These are phyloP conservation scores for Sporothrix euskadiensis DNA, from an alignment of 2,329 filamentous ascomycete genomes.

Conservation along the genomic window DNA sequence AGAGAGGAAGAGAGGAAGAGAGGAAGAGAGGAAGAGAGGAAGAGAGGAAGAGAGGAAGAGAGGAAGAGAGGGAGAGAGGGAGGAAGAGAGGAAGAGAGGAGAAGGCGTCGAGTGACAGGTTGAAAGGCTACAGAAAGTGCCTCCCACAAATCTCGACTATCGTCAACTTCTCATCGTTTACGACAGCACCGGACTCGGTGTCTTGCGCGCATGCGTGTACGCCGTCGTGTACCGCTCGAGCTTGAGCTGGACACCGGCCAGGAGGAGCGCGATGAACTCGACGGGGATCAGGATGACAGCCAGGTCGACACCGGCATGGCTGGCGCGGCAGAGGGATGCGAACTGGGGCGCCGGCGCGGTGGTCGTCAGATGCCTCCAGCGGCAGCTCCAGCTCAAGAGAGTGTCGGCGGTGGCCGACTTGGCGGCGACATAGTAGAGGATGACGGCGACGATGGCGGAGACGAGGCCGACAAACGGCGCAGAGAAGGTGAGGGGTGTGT, in stretches of 20 bases:
- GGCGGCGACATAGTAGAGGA: constrained; percentile 60
- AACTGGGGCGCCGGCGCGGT: constrained; percentile 58
- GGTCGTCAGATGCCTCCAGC: constrained; percentile 53
- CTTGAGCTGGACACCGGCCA: constrained; percentile 49
- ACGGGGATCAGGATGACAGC: constrained; percentile 59
- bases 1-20: background rate
- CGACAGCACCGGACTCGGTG: constrained; percentile 36
- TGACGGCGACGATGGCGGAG: constrained; percentile 54
- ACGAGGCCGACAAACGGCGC: constrained; percentile 48
- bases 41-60: background rate
- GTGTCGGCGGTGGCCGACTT: constrained; percentile 54
- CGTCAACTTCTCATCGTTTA: constrained; percentile 18
- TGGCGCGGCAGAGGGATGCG: constrained; percentile 57
- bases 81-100: background rate
- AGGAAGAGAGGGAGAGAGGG: background rate
- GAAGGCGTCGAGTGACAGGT: background rate
- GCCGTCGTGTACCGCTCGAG: constrained; percentile 46
- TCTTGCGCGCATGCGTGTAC: constrained; percentile 41
- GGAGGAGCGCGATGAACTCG: constrained; percentile 51
- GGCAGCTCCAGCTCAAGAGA: constrained; percentile 63
- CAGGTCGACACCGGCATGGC: constrained; percentile 55
- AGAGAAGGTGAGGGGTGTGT: constrained; percentile 44
- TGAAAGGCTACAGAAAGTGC: background rate
- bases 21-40: background rate
- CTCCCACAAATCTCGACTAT: background rate